Conservation (phyloP, 1,284 basidiomycete genomes). For the Tilletia indica region DNA sequence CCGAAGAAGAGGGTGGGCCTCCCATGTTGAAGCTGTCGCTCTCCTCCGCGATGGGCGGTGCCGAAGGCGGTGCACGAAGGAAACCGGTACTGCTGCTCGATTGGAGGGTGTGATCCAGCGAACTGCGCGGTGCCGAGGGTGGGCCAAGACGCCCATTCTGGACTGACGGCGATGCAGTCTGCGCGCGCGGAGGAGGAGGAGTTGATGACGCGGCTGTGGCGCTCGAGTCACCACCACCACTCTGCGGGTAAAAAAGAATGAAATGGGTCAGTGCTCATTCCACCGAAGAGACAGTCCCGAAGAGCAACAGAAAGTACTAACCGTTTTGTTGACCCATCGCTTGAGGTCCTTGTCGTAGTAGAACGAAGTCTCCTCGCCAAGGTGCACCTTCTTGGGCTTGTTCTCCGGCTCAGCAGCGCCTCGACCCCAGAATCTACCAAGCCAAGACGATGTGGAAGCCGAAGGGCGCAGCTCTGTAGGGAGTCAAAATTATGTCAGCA, state of each 20-base stretch:
- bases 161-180: slow-evolving; percentile 45
- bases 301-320: slow-evolving; percentile 54
- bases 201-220: slow-evolving; percentile 35
- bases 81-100: slow-evolving; percentile 2
- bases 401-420: slow-evolving; percentile 44
- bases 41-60: slow-evolving; percentile 8
- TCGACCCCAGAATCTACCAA: slow-evolving; percentile 64
- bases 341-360: slow-evolving; percentile 92
- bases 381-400: slow-evolving; percentile 65
- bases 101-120: not conserved
- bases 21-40: slow-evolving; percentile 23
- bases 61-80: slow-evolving; percentile 7
- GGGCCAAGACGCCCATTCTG: slow-evolving; percentile 25
- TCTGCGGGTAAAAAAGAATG: slow-evolving; percentile 18
- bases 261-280: not conserved
- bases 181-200: slow-evolving; percentile 43
- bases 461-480: slow-evolving; percentile 41
- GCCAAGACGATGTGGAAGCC: slow-evolving; percentile 62
- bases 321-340: slow-evolving; percentile 94
- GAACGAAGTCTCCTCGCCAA: slow-evolving; percentile 79
- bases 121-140: not conserved
- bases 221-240: slow-evolving; percentile 35
- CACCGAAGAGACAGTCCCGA: not conserved
- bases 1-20: no score
- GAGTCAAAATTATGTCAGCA: no score